phyloP scores from a whole-genome alignment of 495 filamentous ascomycete genomes.

The Lichina pygmaea region DNA sequence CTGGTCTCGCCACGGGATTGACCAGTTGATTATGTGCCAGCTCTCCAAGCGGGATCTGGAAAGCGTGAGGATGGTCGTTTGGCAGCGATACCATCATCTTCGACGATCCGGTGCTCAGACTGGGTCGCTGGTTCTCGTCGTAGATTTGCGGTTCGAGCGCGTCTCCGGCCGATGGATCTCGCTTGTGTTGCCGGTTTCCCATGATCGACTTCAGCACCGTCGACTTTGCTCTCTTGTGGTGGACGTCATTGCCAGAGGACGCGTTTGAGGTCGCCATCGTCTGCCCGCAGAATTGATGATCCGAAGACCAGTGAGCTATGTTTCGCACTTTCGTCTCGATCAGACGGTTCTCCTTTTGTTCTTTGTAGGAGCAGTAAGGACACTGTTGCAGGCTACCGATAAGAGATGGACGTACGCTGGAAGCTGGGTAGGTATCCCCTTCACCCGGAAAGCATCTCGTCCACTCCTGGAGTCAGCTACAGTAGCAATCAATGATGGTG shows the following conservation, averaged over 20 bases:
- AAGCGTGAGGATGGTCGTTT: slow-evolving; percentile 7
- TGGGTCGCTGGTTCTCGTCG: slow-evolving; percentile 4
- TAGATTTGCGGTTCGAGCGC: slow-evolving; percentile 6
- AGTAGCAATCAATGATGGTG: too few relatives aligned
- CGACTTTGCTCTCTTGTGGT: slow-evolving; percentile 20
- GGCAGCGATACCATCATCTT: neutral
- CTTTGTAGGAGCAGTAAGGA: too few relatives aligned
- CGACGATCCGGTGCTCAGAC: neutral
- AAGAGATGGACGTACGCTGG: too few relatives aligned
- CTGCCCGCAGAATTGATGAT: neutral
- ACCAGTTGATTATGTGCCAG: slow-evolving; percentile 3
- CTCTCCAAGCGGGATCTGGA: slow-evolving; percentile 3
- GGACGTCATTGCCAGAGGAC: neutral
- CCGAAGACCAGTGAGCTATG: too few relatives aligned
- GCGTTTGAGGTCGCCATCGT: neutral
- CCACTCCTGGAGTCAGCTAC: too few relatives aligned
- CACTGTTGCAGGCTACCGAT: too few relatives aligned
- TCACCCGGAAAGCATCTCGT: too few relatives aligned
- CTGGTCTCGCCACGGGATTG: neutral
- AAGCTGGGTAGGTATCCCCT: too few relatives aligned
- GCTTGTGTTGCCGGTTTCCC: slow-evolving; percentile 22
- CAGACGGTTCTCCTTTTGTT: too few relatives aligned
- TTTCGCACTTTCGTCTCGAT: too few relatives aligned
- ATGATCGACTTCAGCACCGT: slow-evolving; percentile 30
- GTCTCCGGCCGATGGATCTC: slow-evolving; percentile 14